Percentiles rank a stretch among this genome's conserved stretches.
Conservation (phyloP, 192 early-diverging fungal species). For the Backusella tarrabulga region DNA sequence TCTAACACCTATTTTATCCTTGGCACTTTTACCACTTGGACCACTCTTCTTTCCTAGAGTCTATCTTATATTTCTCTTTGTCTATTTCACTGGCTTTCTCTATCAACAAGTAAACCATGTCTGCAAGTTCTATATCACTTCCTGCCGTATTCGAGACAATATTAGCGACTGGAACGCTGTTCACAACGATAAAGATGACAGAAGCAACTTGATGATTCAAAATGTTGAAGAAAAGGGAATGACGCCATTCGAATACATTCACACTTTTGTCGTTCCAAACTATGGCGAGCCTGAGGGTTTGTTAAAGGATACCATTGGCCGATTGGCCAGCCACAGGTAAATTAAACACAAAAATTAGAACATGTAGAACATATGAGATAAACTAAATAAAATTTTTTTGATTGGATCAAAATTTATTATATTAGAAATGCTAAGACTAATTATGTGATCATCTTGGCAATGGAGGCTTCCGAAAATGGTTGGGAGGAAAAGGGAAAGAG, state of each 20-base stretch:
- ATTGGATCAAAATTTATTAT: conserved; percentile 7
- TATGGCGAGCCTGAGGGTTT: conserved; percentile 69
- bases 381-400: neutral
- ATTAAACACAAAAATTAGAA: conserved; percentile 26
- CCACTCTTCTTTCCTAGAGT: conserved; percentile 43
- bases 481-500: conserved; percentile 50
- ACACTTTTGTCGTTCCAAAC: conserved; percentile 72
- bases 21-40: conserved; percentile 41
- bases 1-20: conserved; percentile 32
- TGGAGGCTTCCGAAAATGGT: conserved; percentile 66
- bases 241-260: conserved; percentile 35
- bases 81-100: conserved; percentile 45
- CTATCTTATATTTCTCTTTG: conserved; percentile 43
- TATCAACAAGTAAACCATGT: conserved; percentile 47
- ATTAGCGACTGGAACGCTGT: conserved; percentile 38
- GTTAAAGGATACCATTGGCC: conserved; percentile 66
- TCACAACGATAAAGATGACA: neutral
- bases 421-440: conserved; percentile 39
- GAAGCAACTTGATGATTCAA: neutral
- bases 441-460: conserved; percentile 64
- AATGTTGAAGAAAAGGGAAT: conserved; percentile 12
- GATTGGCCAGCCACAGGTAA: conserved; percentile 64
- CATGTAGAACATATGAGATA: neutral
- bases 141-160: conserved; percentile 37
- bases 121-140: conserved; percentile 46